Base-by-base conservation (phyloP, 345 rosid genomes). In the Luvunga scandens region DNA sequence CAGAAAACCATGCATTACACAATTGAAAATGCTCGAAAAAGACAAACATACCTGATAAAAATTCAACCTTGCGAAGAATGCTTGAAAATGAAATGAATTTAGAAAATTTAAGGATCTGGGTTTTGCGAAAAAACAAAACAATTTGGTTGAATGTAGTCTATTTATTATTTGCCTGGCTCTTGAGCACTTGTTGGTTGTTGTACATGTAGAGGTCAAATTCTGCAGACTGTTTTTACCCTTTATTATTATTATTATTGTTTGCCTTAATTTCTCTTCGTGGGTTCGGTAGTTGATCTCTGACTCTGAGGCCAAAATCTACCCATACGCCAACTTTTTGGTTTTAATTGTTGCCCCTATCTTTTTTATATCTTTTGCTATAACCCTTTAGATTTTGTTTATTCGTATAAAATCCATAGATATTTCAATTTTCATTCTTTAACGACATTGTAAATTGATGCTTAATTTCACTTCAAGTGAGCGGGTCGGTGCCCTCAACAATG, bases 21-120 rank as follows among this genome's bases (percentile, higher is more conserved):
- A 27, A 59, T 45, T 45, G 50, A 0, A 12, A 45, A 45, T 13
- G 50, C 50, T 13, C 18, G 5, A 45, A 45, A 45, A 4, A 13
- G 28, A 21, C 24, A 19, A 12, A 75, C 14, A 75, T 9, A 75
- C 78, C 78, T 66, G 70, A 30, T 56, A 45, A 45, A 64, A 65
- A 6, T 13, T 39, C 42, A 30, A 42, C 24, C 50, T 21, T 21
- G 31, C 7, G 42, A 48, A 64, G 38, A 71, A 27, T 65, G 78
- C 33, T 31, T 66, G 50, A 75, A 28, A 75, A 65, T 33, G 33
- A 66, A 65, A 4, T 7, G 53, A 34, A 53, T 62, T 61, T 62
- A 66, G 64, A 34, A 66, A n/a, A 53, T 4, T n/a, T 59, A 19
- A 42, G 62, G 68, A 68, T 27, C 42, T 69, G 66, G 68, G 57